phyloP scores from a whole-genome alignment of 257 asterid species.

The Solanum chiquidenum region DNA sequence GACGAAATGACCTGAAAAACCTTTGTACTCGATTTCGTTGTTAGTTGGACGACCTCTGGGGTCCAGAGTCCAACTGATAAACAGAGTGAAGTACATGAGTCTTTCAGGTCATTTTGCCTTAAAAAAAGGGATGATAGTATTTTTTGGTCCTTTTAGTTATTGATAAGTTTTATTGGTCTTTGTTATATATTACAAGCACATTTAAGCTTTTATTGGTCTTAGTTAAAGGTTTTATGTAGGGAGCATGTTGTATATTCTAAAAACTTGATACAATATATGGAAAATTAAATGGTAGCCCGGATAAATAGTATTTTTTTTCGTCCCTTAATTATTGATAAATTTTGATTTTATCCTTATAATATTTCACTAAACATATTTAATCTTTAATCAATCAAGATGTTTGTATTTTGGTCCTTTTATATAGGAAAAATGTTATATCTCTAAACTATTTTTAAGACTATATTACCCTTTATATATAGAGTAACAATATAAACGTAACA shows the following conservation, averaged over 20 bases:
- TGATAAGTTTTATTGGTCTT: neutral
- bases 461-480: too few relatives aligned
- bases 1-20: rapidly evolving
- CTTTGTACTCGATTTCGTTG: neutral
- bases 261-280: neutral
- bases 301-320: too few relatives aligned
- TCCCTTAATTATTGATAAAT: neutral
- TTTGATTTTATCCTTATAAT: neutral
- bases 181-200: neutral
- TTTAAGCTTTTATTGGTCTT: neutral
- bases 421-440: neutral
- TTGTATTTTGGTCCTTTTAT: neutral
- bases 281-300: neutral
- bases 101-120: too few relatives aligned
- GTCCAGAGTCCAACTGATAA: neutral
- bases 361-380: neutral
- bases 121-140: neutral
- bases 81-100: too few relatives aligned
- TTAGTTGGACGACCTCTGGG: neutral
- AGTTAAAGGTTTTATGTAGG: neutral
- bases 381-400: neutral
- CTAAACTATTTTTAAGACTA: neutral
- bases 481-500: neutral
- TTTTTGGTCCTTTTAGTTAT: neutral
- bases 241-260: neutral